phyloP scores from a whole-genome alignment of 2,329 filamentous ascomycete species.

The Alternaria gansuensis region DNA sequence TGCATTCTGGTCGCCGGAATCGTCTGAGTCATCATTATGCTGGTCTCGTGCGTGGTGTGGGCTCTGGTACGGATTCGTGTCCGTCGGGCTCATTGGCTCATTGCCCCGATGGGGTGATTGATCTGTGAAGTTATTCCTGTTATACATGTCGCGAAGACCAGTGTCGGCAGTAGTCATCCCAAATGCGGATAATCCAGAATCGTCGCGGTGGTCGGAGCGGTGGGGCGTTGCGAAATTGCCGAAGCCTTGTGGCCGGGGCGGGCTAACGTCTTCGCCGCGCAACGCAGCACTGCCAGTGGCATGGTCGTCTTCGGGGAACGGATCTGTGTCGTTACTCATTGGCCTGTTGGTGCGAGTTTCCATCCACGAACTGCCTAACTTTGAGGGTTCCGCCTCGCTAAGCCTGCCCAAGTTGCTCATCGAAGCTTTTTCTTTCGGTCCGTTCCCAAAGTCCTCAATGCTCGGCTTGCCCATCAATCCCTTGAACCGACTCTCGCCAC shows the following conservation, averaged over 20 bases:
- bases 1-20: slow-evolving; percentile 62
- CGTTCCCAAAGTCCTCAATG: slow-evolving; percentile 67
- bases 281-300: slow-evolving; percentile 75
- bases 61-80: slow-evolving; percentile 96
- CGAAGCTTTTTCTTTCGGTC: slow-evolving; percentile 65
- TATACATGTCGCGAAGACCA: slow-evolving; percentile 66
- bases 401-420: slow-evolving; percentile 63
- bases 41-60: slow-evolving; percentile 78
- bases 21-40: slow-evolving; percentile 67
- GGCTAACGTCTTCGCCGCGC: slow-evolving; percentile 75
- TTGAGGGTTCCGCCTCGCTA: slow-evolving; percentile 60
- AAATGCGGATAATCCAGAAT: slow-evolving; percentile 67
- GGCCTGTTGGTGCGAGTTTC: slow-evolving; percentile 59
- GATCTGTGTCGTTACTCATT: slow-evolving; percentile 73
- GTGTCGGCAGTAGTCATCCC: slow-evolving; percentile 67
- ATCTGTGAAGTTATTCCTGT: slow-evolving; percentile 66
- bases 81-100: slow-evolving; percentile 86
- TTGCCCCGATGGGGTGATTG: slow-evolving; percentile 64
- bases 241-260: slow-evolving; percentile 58
- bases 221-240: slow-evolving; percentile 53
- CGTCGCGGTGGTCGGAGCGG: slow-evolving; percentile 64
- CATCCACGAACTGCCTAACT: slow-evolving; percentile 62
- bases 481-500: slow-evolving; percentile 84
- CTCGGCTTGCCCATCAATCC: slow-evolving; percentile 83
- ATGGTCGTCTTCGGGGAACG: slow-evolving; percentile 72